A percentile compares a stretch with the other conserved stretches of the same genome.
Conservation (phyloP, 1,139 yeast genomes). For the Saccharomyces hybrid region DNA sequence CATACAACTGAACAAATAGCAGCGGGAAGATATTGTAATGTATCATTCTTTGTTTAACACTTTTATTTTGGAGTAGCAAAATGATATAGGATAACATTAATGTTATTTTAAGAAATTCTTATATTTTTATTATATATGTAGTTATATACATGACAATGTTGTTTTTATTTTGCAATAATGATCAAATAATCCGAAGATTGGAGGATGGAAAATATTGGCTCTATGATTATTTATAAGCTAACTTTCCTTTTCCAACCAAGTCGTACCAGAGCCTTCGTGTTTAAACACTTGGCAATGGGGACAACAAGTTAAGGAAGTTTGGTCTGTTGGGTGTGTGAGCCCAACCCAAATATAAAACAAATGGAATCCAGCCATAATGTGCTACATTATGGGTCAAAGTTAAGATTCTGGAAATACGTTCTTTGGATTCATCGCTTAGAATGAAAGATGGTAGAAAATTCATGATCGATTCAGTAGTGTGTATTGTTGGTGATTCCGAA, state of each 20-base stretch:
- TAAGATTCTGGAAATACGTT: constrained; percentile 75
- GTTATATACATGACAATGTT: background rate
- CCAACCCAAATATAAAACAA: constrained; percentile 91
- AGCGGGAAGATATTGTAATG: background rate
- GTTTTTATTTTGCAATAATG: background rate
- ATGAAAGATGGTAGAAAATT: constrained; percentile 32
- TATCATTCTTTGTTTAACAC: too few relatives aligned
- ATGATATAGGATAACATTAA: background rate
- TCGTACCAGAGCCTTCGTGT: background rate
- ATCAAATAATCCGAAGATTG: background rate
- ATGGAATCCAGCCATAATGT: constrained; percentile 96
- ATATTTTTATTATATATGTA: background rate
- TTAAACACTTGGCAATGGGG: constrained; percentile 64
- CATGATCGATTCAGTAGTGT: constrained; percentile 11
- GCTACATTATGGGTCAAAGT: constrained; percentile 81
- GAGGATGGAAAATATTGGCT: background rate
- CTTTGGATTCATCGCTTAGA: constrained; percentile 62
- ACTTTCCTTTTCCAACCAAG: background rate
- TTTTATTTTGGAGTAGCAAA: background rate
- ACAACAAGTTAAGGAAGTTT: constrained; percentile 48
- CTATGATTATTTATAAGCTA: background rate
- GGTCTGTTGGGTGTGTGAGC: constrained; percentile 80
- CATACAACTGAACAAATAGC: background rate
- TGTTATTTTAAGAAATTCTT: background rate
- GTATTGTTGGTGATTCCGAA: constrained; percentile 2